Conservation (phyloP, 257 asterid species). For the Nicotiana undulata region DNA sequence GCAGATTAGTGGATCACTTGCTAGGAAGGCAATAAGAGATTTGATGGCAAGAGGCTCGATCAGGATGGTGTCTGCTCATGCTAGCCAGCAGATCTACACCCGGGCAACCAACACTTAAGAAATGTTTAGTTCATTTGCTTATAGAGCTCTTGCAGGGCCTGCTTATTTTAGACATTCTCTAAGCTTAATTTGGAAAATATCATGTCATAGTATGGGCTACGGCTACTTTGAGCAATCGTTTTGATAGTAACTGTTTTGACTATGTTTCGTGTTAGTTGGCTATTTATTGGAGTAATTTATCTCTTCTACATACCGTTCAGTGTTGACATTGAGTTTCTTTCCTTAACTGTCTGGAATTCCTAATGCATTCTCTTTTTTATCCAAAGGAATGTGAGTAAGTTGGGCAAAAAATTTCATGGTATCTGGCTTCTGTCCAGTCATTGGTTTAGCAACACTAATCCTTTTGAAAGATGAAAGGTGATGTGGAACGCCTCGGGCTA, state of each 20-base stretch:
- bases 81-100: constrained; percentile 94
- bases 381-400: not conserved
- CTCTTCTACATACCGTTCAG: too few relatives aligned
- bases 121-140: not conserved
- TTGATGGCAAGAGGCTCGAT: constrained; percentile 62
- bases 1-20: constrained; percentile 83
- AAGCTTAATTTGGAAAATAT: not conserved
- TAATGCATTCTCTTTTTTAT: not conserved
- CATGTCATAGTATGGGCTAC: not conserved
- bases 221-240: not conserved
- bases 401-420: not conserved
- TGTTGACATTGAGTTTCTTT: not conserved
- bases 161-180: constrained; percentile 2
- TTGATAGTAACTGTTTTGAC: constrained; percentile 14
- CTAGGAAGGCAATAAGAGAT: constrained; percentile 77
- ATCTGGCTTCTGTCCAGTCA: not conserved
- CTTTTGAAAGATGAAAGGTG: not conserved
- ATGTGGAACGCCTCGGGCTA: not conserved
- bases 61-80: constrained; percentile 70
- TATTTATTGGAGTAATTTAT: not conserved
- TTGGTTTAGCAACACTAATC: too few relatives aligned
- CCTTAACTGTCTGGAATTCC: not conserved
- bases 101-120: constrained; percentile 78
- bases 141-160: constrained; percentile 9
- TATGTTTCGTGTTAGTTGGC: not conserved